These are phyloP conservation scores for Yamadazyma jaroonii DNA, from an alignment of 1,139 yeast species.

Conservation along the genomic window DNA sequence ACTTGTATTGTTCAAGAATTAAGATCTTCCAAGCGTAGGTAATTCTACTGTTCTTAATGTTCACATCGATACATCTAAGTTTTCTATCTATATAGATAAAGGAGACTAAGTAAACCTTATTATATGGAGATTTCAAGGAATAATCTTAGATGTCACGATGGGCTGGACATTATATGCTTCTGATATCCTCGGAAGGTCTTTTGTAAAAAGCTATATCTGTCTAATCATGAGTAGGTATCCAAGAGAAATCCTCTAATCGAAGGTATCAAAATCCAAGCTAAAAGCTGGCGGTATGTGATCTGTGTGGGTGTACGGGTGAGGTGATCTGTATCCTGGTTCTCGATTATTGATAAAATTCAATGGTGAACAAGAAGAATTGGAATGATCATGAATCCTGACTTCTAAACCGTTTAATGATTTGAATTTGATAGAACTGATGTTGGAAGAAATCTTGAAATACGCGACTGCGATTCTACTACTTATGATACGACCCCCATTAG, in stretches of 20 bases:
- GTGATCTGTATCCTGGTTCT: slow-evolving; percentile 1
- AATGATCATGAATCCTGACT: neutral
- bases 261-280: neutral
- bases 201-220: neutral
- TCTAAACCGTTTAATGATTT: slow-evolving; percentile 2
- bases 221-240: neutral
- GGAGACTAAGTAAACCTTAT: slow-evolving; percentile 1
- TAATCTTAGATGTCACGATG: neutral
- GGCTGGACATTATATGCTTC: neutral
- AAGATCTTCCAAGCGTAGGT: neutral
- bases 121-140: neutral
- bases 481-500: slow-evolving; percentile 5
- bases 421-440: neutral
- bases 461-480: neutral
- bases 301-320: slow-evolving; percentile 4
- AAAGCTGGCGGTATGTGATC: slow-evolving; percentile 1
- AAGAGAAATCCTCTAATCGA: neutral
- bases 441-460: slow-evolving; percentile 2
- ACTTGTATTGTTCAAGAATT: neutral
- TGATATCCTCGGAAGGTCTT: neutral
- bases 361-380: too few relatives aligned
- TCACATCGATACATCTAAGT: slow-evolving; percentile 1
- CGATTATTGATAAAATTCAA: too few relatives aligned
- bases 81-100: neutral
- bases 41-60: neutral